Conservation (phyloP, 2,329 filamentous ascomycete genomes). For the Aspergillus fischeri region DNA sequence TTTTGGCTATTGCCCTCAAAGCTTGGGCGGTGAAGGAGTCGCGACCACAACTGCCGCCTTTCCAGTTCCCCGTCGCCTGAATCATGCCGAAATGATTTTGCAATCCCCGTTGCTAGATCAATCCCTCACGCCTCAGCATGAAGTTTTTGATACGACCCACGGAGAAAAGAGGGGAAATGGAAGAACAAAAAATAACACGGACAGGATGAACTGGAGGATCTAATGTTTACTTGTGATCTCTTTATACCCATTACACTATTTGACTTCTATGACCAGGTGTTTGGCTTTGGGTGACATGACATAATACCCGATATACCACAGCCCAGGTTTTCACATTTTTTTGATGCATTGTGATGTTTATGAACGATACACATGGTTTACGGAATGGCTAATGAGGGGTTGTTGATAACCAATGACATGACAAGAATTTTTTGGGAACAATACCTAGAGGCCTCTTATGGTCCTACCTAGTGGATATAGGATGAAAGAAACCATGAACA, state of each 20-base stretch:
- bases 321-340: conserved; percentile 1
- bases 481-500: background rate
- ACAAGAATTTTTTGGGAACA: background rate
- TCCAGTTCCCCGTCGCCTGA: conserved; percentile 24
- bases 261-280: conserved; percentile 12
- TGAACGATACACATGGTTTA: conserved; percentile 14
- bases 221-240: conserved; percentile 12
- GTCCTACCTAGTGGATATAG: background rate
- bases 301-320: conserved; percentile 12
- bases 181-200: background rate
- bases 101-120: background rate
- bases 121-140: background rate
- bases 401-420: background rate
- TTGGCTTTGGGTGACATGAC: conserved; percentile 4
- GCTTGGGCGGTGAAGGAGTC: conserved; percentile 67
- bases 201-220: background rate
- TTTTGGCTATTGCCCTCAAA: conserved; percentile 75
- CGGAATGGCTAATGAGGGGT: conserved; percentile 15
- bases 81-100: background rate
- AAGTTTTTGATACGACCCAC: background rate
- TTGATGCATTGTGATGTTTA: conserved; percentile 11
- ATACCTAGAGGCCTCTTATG: background rate
- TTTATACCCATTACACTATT: conserved; percentile 23
- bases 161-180: background rate
- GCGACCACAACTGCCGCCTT: conserved; percentile 25